Evolutionary conservation across 1,284 basidiomycete species (phyloP), one percentile per base, ranked within the genome.

Genomic region (Leccinum angustisporum): DNA sequence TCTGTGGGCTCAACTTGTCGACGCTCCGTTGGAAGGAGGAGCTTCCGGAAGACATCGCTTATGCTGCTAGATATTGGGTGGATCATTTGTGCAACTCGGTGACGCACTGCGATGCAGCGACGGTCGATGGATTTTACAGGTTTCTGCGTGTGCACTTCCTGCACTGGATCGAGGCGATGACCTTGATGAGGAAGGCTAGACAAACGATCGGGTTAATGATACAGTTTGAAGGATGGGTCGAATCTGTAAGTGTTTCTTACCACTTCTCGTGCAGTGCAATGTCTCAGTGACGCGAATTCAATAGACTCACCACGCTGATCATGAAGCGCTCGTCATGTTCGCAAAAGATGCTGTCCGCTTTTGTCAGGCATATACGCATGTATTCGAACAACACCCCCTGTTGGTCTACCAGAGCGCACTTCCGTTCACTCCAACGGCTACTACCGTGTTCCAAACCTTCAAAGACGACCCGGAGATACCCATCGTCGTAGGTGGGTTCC

Each of bases 101-200:
- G 11, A 30, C 3, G 18, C 21, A n/a, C 14, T 36, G 38, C 14
- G 63, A 64, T 13, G 61, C 27, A 27, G 50, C 5, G 9, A 14
- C 66, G 31, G 58, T 11, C 9, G 61, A 65, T 3, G 70, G 66
- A 13, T 59, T 76, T 3, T 7, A 66, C 3, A 4, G 1, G 30
- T 72, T 74, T 60, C 56, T 74, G 56, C 55, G 54, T 6, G 57
- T 40, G n/a, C 72, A 74, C 34, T 69, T 76, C 3, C 53, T 74
- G n/a, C 74, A 74, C 58, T 74, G 75, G 72, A 69, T 76, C 33
- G 75, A 74, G 53, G 62, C 61, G 40, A 75, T 76, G 75, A 57
- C 65, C 8, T 18, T 67, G 34, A 63, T 76, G 59, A 70, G 38
- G 54, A 75, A 62, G 58, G 70, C 75, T 36, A 73, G 75, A 55